Conservation (phyloP, 108 stramenopile genomes). For the Skeletonema menzelii region DNA sequence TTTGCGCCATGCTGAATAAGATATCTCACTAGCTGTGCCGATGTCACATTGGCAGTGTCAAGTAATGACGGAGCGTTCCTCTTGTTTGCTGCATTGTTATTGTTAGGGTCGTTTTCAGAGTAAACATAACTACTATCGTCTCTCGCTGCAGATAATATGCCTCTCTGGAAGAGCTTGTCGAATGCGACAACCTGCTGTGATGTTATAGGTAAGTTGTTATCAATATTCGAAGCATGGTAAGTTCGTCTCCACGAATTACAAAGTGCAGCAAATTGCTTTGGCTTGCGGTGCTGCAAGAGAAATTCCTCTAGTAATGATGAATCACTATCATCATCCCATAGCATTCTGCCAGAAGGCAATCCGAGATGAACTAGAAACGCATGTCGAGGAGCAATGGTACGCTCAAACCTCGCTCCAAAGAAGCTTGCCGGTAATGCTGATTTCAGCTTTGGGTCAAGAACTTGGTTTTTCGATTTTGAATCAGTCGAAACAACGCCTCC, state of each 20-base stretch:
- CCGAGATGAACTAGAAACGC: conserved; percentile 67
- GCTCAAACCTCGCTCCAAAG: conserved; percentile 77
- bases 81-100: conserved; percentile 7
- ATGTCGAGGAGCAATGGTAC: conserved; percentile 76
- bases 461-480: background rate
- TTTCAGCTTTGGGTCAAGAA: conserved; percentile 24
- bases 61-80: conserved; percentile 33
- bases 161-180: conserved; percentile 71
- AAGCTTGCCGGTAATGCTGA: conserved; percentile 59
- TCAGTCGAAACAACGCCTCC: background rate
- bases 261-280: conserved; percentile 73
- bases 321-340: conserved; percentile 29
- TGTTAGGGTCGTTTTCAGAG: conserved; percentile 2
- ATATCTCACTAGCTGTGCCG: conserved; percentile 56
- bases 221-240: conserved; percentile 13
- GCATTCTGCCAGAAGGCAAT: conserved; percentile 25
- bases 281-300: conserved; percentile 58
- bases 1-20: conserved; percentile 76
- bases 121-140: conserved; percentile 49
- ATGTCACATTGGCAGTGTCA: conserved; percentile 57
- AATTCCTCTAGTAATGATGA: conserved; percentile 55
- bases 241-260: conserved; percentile 66
- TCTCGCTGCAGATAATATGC: conserved; percentile 70
- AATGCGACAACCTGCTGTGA: conserved; percentile 73
- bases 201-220: conserved; percentile 43